Conservation (phyloP, 441 rosid genomes). For the Brassica balearica region DNA sequence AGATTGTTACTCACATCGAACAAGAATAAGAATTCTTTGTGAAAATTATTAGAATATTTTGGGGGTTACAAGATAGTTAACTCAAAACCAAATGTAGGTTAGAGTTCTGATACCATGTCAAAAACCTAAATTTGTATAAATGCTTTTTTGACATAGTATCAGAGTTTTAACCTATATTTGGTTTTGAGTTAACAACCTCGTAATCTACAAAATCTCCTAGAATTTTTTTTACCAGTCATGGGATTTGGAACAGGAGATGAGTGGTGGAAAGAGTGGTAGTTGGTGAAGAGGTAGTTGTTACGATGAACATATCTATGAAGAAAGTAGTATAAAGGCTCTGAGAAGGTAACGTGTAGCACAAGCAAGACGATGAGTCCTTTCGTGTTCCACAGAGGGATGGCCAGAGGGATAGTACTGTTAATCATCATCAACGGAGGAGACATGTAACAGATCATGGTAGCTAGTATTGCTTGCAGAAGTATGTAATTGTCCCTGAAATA, state of each 20-base stretch:
- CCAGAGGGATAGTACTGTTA: conserved; percentile 26
- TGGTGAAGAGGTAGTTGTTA: conserved; percentile 53
- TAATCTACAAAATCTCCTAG: no score
- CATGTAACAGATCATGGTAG: conserved; percentile 58
- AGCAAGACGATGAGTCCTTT: conserved; percentile 63
- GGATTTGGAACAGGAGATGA: conserved; percentile 76
- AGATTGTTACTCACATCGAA: conserved; percentile 6
- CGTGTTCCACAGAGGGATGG: conserved; percentile 70
- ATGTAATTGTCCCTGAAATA: conserved; percentile 85
- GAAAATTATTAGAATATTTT: no score
- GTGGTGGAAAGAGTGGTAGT: conserved; percentile 84
- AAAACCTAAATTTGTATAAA: no score
- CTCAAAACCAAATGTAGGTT: no score
- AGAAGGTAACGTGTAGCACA: conserved; percentile 69
- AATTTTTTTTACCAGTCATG: conserved; percentile 53
- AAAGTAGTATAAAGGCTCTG: conserved; percentile 86
- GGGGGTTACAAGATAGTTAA: no score
- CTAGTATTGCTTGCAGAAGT: conserved; percentile 77
- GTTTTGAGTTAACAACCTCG: no score
- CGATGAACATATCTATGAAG: conserved; percentile 68
- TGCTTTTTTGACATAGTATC: no score
- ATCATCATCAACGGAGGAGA: conserved; percentile 50
- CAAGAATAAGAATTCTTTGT: background rate
- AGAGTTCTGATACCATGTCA: no score
- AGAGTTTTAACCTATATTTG: no score